These are phyloP conservation scores for Piromyces finnis DNA, from an alignment of 192 early-diverging fungal species.

Conservation along the genomic window DNA sequence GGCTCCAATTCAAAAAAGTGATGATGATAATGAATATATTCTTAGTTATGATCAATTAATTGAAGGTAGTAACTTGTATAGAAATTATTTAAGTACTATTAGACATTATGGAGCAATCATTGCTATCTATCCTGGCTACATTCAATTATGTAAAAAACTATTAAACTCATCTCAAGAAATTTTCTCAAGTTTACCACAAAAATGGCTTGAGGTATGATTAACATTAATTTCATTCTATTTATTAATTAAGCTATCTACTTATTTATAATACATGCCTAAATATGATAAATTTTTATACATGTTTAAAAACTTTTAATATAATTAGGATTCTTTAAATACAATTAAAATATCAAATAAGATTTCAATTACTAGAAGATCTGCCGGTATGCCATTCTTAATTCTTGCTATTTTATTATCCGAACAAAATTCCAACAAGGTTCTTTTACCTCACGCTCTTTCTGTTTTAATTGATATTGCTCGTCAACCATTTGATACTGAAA, in stretches of 20 bases:
- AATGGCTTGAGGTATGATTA: conserved; percentile 51
- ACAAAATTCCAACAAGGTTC: conserved; percentile 28
- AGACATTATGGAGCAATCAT: conserved; percentile 83
- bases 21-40: not conserved
- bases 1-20: not conserved
- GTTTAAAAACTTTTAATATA: no score
- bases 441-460: conserved; percentile 49
- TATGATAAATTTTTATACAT: no score
- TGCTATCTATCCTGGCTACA: conserved; percentile 67
- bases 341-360: conserved; percentile 43
- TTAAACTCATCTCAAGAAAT: conserved; percentile 26
- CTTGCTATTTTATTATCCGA: conserved; percentile 60
- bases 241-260: not conserved
- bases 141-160: conserved; percentile 46
- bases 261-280: not conserved
- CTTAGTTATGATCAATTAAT: not conserved
- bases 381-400: conserved; percentile 76
- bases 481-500: conserved; percentile 6
- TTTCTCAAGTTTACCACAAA: conserved; percentile 31
- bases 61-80: not conserved
- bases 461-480: conserved; percentile 45
- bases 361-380: conserved; percentile 83
- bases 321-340: conserved; percentile 31
- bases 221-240: not conserved
- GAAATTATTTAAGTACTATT: conserved; percentile 18